Base-by-base conservation (phyloP, 164 flowering plant genomes). In the Stephania cephalantha region DNA sequence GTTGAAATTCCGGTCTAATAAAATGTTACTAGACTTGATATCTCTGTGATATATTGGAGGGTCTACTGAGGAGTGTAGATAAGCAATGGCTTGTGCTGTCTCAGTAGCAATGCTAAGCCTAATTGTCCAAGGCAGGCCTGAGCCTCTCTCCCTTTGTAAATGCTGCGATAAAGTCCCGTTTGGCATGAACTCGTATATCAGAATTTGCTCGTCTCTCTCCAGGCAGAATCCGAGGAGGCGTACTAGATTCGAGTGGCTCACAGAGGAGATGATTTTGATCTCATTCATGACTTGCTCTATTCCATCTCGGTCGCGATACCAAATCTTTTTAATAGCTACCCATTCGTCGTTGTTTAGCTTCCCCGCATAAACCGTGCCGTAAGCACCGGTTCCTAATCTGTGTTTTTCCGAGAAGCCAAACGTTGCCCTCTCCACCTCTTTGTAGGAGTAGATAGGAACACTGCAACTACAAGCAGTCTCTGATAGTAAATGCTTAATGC, bases 41-140 rank as follows among this genome's bases (percentile, higher is more conserved):
- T 95, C 97, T 74, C 98, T 80, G 73, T 93, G 98, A 71, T 84
- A 91, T 44, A 94, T 94, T 1, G 98, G 98, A 0, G 97, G 98
- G 71, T 85, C 75, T 22, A 84, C 76, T 0, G 83, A 84, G 31
- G 93, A 89, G 79, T 94, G 98, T 7, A 95, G 91, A 79, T 91
- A 78, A 6, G 97, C 87, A 35, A 93, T 85, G 45, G 97, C 98
- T 18, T 84, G 86, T 46, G 98, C 95, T 9, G 98, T 95, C 80
- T 95, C 90, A 0, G 80, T 31, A 5, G 97, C 98, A 9, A 95
- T 87, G 8, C 82, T 79, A n/a, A 95, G 86, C 5, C 98, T 90
- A 42, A 85, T 71, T 0, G 81, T 79, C 97, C 98, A 95, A 5
- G 90, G 64, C 7, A 93, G 89, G 25, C 91, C 91, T 1, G 74